Base-by-base conservation (phyloP, 768 basidiomycete genomes). In the Neoboletus brunneissimus region DNA sequence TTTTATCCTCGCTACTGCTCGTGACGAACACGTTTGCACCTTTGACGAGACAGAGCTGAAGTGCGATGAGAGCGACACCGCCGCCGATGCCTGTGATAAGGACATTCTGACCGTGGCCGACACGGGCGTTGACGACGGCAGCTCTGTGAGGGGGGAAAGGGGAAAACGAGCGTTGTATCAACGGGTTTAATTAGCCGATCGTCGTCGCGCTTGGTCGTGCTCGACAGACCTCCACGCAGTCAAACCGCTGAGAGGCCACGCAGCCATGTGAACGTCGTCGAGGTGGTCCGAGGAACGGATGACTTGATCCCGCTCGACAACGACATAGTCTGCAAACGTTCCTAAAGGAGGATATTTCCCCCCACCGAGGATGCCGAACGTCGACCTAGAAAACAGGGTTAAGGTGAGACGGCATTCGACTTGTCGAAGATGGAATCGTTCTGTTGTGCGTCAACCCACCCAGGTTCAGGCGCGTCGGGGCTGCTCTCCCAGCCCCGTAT, bases 21-120 rank as follows among this genome's bases (percentile, higher is more conserved):
- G 92, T 89, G 23, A 93, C 89, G 68, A 86, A 94, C n/a, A 93
- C 89, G 34, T 80, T 81, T 1, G 89, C 87, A 29, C 91, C 88
- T 52, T 79, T 79, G 0, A 88, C 90, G 4, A 91, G 63, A 66
- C 85, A 88, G 10, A 93, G 70, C 68, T 94, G 91, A 57, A 93
- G 71, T 0, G 88, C 85, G 40, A 83, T 63, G 29, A 94, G 76
- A 0, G 92, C 92, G 38, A 94, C 92, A 13, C 92, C 91, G 20
- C 91, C 91, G 23, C 91, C 90, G 43, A 89, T 83, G 18, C 90
- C 90, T 0, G 89, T 90, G 56, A 94, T 86, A 44, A 94, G 81
- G 40, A 94, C 78, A 51, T 86, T 87, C 35, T 92, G 83, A 8
- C 84, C 89, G 15, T 72, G 63, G 50, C 80, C 57, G 15, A 91